Percentiles rank a stretch among this genome's conserved stretches.
Evolutionary conservation across 331 rosid species (phyloP).

Genomic region (Malus hybrid): DNA sequence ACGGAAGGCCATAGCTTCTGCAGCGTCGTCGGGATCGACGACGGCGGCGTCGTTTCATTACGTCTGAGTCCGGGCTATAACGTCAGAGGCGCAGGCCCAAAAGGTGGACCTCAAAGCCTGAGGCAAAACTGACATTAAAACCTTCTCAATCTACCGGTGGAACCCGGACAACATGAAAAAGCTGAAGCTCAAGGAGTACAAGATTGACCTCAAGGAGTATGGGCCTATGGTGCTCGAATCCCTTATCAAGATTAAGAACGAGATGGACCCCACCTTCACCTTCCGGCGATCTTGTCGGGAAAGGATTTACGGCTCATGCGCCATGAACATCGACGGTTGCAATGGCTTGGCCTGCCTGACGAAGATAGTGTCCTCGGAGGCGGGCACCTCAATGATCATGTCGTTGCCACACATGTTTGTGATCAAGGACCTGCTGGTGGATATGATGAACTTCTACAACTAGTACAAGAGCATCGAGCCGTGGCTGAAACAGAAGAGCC

Average conservation of each 20-base stretch:
- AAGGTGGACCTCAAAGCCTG: constrained; percentile 31
- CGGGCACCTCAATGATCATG: constrained; percentile 32
- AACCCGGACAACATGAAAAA: constrained; percentile 61
- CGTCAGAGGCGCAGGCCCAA: constrained; percentile 56
- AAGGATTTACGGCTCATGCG: constrained; percentile 93
- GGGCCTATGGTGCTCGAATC: constrained; percentile 98
- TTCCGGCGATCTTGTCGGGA: constrained; percentile 84
- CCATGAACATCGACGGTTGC: constrained; percentile 95
- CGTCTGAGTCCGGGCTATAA: constrained; percentile 31
- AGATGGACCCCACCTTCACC: constrained; percentile 64
- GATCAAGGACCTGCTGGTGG: constrained; percentile 82
- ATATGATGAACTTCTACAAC: constrained; percentile 84
- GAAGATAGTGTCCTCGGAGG: constrained; percentile 37
- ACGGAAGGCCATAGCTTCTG: constrained; percentile 21
- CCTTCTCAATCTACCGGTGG: constrained; percentile 93
- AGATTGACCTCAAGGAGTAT: constrained; percentile 80
- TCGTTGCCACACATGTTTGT: constrained; percentile 92
- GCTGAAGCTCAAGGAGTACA: constrained; percentile 62
- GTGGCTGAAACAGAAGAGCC: constrained; percentile 85
- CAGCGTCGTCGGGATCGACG: constrained; percentile 3
- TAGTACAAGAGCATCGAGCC: constrained; percentile 97
- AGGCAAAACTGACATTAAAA: constrained; percentile 23
- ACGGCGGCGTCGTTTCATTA: constrained; percentile 26
- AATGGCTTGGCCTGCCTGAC: constrained; percentile 83
- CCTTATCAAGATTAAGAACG: constrained; percentile 84